Base-by-base conservation (phyloP, 2,329 filamentous ascomycete species). In the Pezicula radicicola region DNA sequence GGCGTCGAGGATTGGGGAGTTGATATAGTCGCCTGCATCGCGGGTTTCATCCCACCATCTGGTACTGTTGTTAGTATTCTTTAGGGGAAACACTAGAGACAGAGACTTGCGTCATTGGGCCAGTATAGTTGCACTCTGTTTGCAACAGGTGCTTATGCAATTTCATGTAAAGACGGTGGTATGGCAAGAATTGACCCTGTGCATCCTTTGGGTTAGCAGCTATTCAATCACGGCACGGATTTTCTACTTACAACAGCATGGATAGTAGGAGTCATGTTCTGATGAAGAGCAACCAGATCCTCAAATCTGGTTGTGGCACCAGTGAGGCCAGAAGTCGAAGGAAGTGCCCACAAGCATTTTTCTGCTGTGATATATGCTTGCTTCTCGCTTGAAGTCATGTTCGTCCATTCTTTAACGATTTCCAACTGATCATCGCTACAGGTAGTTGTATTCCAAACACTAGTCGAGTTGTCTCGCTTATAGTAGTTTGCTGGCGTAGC, bases 1-100 rank as follows among this genome's bases (percentile, higher is more conserved):
- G n/a, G 45, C 9, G n/a, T 47, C 45, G 21, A 47, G 33, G 45
- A 47, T 47, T n/a, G 45, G 45, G 6, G 45, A 47, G 28, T 44
- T 44, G 2, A 44, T 12, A 44, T 44, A 44, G 42, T 44, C 7
- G 6, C 42, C 42, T 6, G 42, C 42, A 15, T 44, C 42, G 18
- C 42, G 42, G 16, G 42, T 44, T 28, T 44, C 42, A 44, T 44
- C 42, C 42, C 42, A 44, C 42, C 42, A 44, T 8, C 42, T 44
- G 19, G 7, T 19, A 3, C 2, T 15, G 19, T 43, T 19, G 16
- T 19, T 44, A 13, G 27, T n/a, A 44, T 18, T 1, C 15, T 25
- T 44, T 10, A 44, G 25, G 8, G 9, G 10, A 44, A 44, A 6
- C 1, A 21, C 7, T 19, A 44, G 16, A 44, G 21, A 15, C 1